These are phyloP conservation scores for Diutina neorugosa DNA, from an alignment of 1,139 yeast species.

Conservation along the genomic window DNA sequence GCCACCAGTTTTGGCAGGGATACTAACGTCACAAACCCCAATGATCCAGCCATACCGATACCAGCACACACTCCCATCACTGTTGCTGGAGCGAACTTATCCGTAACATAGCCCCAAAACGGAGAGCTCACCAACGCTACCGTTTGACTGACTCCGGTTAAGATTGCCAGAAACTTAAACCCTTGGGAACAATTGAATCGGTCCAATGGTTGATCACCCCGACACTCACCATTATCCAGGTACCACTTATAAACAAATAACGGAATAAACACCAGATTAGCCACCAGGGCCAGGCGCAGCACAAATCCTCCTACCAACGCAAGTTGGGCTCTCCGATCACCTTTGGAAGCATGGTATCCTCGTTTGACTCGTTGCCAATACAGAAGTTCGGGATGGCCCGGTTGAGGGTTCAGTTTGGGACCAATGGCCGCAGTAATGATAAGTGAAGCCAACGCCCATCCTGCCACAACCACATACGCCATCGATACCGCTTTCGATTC, in stretches of 20 bases:
- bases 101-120: constrained; percentile 46
- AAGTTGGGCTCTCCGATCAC: constrained; percentile 25
- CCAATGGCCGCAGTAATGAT: constrained; percentile 9
- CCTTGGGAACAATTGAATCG: constrained; percentile 45
- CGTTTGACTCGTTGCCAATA: constrained; percentile 19
- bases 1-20: constrained; percentile 24
- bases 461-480: constrained; percentile 40
- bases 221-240: constrained; percentile 36
- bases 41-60: constrained; percentile 29
- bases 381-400: not conserved
- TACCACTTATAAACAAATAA: constrained; percentile 48
- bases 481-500: constrained; percentile 24
- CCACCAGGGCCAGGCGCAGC: constrained; percentile 53
- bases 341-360: constrained; percentile 29
- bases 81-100: constrained; percentile 23
- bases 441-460: constrained; percentile 26
- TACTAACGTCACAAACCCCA: constrained; percentile 16
- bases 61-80: constrained; percentile 19
- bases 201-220: constrained; percentile 19
- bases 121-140: constrained; percentile 50
- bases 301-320: constrained; percentile 55
- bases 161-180: constrained; percentile 50
- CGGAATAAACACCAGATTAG: constrained; percentile 52
- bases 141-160: constrained; percentile 56
- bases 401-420: constrained; percentile 12